Base-by-base conservation (phyloP, 169 alveolate genomes). In the Blepharisma undulans region DNA sequence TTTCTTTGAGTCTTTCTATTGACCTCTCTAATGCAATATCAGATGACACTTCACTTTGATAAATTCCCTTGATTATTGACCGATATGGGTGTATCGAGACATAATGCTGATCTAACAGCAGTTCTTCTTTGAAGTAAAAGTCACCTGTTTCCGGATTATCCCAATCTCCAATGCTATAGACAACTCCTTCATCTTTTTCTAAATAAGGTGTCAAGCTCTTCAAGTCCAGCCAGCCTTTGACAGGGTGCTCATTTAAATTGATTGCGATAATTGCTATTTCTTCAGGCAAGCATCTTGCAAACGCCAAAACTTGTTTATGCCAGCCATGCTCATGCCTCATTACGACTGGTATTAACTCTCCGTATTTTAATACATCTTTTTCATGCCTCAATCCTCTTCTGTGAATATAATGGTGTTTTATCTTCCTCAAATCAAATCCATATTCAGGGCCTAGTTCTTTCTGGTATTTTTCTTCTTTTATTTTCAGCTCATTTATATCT, bases 221-320 rank as follows among this genome's bases (percentile, higher is more conserved):
- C 10, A 94, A 85, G 80, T 97, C 98, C 34, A 95, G 84, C 88
- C 87, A 91, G 72, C 95, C 94, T 66, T 60, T 92, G 4, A 94
- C 93, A 36, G 95, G 96, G 33, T 93, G 88, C 74, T 96, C 97
- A 72, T 91, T 92, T 32, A 97, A 92, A 86, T 97, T 96, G 14
- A 97, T 95, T 34, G 94, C 92, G 21, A 97, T 94, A 16, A 96
- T 93, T 7, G 97, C 97, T 72, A 94, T 95, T 94, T 97, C 97
- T 66, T 91, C 92, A 32, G 92, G 93, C 12, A 95, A 91, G 90
- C 94, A 93, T 77, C 98, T 93, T 1, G 98, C 97, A 88, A 93
- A 96, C 19, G 98, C 95, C 7, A 97, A 89, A 21, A 96, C 96
- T 25, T 95, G 97, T 33, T 93, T 93, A 74, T 94, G 97, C 78